Evolutionary conservation across 192 early-diverging fungal genomes (phyloP), one percentile per base, ranked within the genome.

Genomic region (Coemansia biformis): DNA sequence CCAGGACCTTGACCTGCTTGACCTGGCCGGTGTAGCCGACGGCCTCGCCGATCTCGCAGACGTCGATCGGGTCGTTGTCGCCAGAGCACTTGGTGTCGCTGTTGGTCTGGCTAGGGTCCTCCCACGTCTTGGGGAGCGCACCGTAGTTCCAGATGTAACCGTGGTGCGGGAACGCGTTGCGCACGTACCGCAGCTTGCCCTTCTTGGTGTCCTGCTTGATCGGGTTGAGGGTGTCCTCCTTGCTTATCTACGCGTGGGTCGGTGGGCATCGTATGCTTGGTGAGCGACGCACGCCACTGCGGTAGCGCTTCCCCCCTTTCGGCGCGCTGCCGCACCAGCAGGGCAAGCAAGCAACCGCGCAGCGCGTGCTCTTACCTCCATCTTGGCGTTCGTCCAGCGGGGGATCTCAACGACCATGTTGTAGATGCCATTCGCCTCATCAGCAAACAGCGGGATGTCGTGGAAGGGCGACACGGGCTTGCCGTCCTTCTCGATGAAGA

Each of bases 91-190:
- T 91, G 63, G 96, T 98, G 75, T 98, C 93, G 54, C 86, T 77
- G 78, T 94, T 86, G 51, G 73, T 73, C 63, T 83, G 79, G 63
- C 75, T 86, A 35, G 96, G 96, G 63, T 99, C 96, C 79, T 99
- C 96, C 96, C 96, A 99, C 45, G 96, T 99, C 83, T 94, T 92
- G 26, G 96, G 96, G 63, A 99, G 81, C 52, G 93, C 93, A 65
- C 96, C 96, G 62, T 99, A 96, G 92, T 99, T 99, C 96, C 96
- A 99, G 77, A 99, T 96, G 78, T 99, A 99, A 51, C 96, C 96
- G 77, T 99, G 90, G 85, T 96, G 92, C 8, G 96, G 96, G 87
- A 96, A 99, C 75, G 88, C 87, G 85, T 99, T 96, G 70, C 92
- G 86, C 51, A 99, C 93, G 68, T 83, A 96, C 51, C 96, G 86